Percentiles rank a stretch among this genome's conserved stretches.
Conservation (phyloP, 1,139 yeast genomes). For the Pichia norvegensis region DNA sequence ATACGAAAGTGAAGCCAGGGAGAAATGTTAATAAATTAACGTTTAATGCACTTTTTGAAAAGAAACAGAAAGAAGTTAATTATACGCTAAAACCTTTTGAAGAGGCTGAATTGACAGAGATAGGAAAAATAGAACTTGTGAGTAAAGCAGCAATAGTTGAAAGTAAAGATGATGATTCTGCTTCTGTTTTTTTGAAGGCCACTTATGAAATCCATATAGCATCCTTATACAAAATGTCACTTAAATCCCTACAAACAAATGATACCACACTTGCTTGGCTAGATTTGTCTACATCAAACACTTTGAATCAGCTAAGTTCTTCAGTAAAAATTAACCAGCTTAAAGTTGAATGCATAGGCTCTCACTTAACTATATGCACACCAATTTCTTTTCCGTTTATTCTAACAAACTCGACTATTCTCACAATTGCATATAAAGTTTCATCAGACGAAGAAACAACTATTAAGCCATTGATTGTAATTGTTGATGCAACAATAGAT, state of each 20-base stretch:
- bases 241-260: slow-evolving; percentile 28
- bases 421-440: slow-evolving; percentile 40
- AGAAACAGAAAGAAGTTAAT: slow-evolving; percentile 7
- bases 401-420: slow-evolving; percentile 30
- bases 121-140: slow-evolving; percentile 12
- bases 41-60: slow-evolving; percentile 21
- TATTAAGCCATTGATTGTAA: slow-evolving; percentile 33
- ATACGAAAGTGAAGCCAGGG: slow-evolving; percentile 15
- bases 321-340: slow-evolving; percentile 29
- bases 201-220: slow-evolving; percentile 33
- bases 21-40: slow-evolving; percentile 17
- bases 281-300: slow-evolving; percentile 48
- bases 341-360: slow-evolving; percentile 35
- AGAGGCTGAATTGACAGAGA: slow-evolving; percentile 6
- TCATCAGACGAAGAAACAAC: slow-evolving; percentile 27
- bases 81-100: slow-evolving; percentile 11
- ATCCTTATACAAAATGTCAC: slow-evolving; percentile 46
- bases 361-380: slow-evolving; percentile 33
- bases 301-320: slow-evolving; percentile 27
- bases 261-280: slow-evolving; percentile 52
- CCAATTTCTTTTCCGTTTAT: slow-evolving; percentile 24
- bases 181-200: background rate
- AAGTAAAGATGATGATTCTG: background rate
- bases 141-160: background rate
- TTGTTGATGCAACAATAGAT: slow-evolving; percentile 26